Percentiles rank a stretch among this genome's conserved stretches.
Conservation (phyloP, 805 yeast genomes). For the Suhomyces sp. region DNA sequence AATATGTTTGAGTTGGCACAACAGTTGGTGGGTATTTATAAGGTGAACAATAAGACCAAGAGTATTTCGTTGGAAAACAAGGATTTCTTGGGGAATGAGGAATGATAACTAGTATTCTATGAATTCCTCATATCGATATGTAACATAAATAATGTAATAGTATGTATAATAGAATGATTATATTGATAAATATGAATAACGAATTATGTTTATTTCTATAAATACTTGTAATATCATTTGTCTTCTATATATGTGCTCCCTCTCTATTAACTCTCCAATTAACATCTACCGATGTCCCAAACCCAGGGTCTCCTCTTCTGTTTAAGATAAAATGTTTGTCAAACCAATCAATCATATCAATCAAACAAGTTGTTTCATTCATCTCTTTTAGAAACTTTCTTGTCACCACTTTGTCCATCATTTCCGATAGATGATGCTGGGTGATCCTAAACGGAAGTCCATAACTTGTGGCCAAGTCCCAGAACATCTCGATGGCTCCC, state of each 20-base stretch:
- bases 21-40: conserved; percentile 92
- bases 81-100: conserved; percentile 37
- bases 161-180: too few species aligned
- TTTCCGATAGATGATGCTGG: conserved; percentile 86
- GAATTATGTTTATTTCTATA: too few species aligned
- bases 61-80: conserved; percentile 76
- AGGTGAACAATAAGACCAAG: conserved; percentile 85
- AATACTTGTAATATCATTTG: too few species aligned
- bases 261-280: conserved; percentile 13
- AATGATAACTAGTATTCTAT: too few species aligned
- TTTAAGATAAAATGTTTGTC: conserved; percentile 66
- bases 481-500: conserved; percentile 82
- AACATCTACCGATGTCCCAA: conserved; percentile 53
- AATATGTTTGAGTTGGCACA: conserved; percentile 98
- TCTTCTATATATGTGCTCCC: too few species aligned
- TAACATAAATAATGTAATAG: too few species aligned
- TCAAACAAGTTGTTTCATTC: conserved; percentile 57
- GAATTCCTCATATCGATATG: too few species aligned
- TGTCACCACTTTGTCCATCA: conserved; percentile 60
- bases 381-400: conserved; percentile 45
- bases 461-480: conserved; percentile 73
- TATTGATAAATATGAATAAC: too few species aligned
- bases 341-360: conserved; percentile 79
- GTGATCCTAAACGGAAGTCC: conserved; percentile 83
- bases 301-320: conserved; percentile 67